These are phyloP conservation scores for Diutina ranongensis DNA, from an alignment of 1,139 yeast genomes.

Conservation along the genomic window DNA sequence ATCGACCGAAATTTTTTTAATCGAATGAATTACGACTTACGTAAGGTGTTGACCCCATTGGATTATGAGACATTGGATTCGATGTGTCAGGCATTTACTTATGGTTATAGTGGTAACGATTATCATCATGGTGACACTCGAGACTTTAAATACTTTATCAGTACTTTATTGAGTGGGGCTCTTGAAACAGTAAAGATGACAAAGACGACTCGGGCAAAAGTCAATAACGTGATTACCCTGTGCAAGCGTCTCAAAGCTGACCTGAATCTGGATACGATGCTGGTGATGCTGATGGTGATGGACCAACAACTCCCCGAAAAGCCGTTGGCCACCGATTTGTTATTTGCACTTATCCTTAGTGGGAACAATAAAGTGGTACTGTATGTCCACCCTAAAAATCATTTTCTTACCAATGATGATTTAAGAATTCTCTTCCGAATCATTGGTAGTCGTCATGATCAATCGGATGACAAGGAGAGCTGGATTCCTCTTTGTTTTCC, in stretches of 20 bases:
- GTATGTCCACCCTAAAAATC: conserved; percentile 25
- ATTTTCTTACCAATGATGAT: conserved; percentile 22
- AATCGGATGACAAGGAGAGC: conserved; percentile 24
- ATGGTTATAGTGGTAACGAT: conserved; percentile 14
- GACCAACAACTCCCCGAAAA: conserved; percentile 8
- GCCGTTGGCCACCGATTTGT: conserved; percentile 19
- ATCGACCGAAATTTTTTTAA: conserved; percentile 56
- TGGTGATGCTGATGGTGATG: neutral
- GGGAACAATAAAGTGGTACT: conserved; percentile 18
- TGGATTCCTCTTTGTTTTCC: conserved; percentile 96
- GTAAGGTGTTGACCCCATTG: conserved; percentile 62
- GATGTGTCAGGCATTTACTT: conserved; percentile 44
- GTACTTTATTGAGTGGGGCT: conserved; percentile 10
- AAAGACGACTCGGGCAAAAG: conserved; percentile 22
- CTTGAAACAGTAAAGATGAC: conserved; percentile 23
- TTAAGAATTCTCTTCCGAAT: conserved; percentile 20
- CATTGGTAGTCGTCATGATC: conserved; percentile 14
- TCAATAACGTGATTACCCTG: conserved; percentile 19
- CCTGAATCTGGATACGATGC: neutral
- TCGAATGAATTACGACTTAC: conserved; percentile 71
- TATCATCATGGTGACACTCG: conserved; percentile 6
- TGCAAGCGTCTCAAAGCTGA: conserved; percentile 15
- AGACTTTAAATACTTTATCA: conserved; percentile 6
- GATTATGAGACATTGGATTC: conserved; percentile 56
- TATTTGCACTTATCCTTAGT: conserved; percentile 22